A percentile compares a stretch with the other conserved stretches of the same genome.
Conservation (phyloP, 495 filamentous ascomycete species). For the Sphaerosporella brunnea region DNA sequence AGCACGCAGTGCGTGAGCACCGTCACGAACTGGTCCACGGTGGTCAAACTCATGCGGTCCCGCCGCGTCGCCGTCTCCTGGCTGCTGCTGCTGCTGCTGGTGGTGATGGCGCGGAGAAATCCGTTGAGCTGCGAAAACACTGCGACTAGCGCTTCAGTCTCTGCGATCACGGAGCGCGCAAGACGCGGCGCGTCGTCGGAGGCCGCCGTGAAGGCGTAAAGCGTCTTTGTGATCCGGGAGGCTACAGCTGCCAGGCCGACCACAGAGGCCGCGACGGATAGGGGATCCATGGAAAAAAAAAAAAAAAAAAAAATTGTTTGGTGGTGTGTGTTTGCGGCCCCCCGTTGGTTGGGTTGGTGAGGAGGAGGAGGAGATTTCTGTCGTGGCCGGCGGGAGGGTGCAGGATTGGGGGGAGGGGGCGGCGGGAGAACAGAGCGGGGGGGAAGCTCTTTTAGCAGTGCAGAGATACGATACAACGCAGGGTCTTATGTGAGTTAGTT, state of each 20-base stretch:
- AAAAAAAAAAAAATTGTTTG: too few relatives aligned
- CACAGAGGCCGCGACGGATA: conserved; percentile 7
- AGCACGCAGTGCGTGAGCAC: conserved; percentile 1
- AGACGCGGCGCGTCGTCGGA: neutral
- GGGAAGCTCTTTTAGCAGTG: too few relatives aligned
- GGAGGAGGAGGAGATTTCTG: too few relatives aligned
- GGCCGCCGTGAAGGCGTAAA: neutral
- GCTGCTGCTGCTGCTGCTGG: too few relatives aligned
- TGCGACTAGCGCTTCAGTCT: neutral
- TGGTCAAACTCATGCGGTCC: conserved; percentile 4
- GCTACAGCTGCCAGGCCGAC: neutral
- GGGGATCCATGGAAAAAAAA: conserved; percentile 11
- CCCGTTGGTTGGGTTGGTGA: too few relatives aligned
- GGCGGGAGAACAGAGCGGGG: too few relatives aligned
- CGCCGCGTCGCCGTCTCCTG: neutral
- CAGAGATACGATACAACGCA: too few relatives aligned
- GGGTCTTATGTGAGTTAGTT: too few relatives aligned
- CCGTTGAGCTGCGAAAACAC: neutral
- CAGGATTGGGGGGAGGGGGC: too few relatives aligned
- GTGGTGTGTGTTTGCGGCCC: too few relatives aligned
- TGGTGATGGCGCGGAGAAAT: neutral
- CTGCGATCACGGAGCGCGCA: neutral
- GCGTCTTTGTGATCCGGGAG: neutral
- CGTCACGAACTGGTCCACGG: conserved; percentile 5
- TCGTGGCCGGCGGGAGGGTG: too few relatives aligned